These are phyloP conservation scores for Blumeria hordei DNA, from an alignment of 2,329 filamentous ascomycete genomes.

Conservation along the genomic window DNA sequence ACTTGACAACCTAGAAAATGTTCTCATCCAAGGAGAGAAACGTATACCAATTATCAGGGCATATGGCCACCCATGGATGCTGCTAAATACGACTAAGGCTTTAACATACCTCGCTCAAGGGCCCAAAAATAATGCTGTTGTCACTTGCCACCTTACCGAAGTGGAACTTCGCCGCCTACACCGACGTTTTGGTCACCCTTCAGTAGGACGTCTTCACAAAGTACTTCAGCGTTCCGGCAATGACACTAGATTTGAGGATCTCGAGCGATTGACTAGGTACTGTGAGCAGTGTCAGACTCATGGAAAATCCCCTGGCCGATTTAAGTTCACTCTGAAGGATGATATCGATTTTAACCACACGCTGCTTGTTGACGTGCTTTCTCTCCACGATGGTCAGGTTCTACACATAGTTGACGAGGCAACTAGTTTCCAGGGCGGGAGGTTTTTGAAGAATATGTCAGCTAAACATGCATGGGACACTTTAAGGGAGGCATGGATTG, in stretches of 20 bases:
- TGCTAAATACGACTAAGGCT: not conserved
- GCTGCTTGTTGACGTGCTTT: not conserved
- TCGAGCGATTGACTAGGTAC: too few species aligned
- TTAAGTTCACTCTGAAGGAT: not conserved
- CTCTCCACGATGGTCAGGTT: too few species aligned
- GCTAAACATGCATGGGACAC: not conserved
- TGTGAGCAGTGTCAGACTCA: not conserved
- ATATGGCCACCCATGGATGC: not conserved
- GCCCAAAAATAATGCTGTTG: too few species aligned
- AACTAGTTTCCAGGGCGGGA: slow-evolving; percentile 1
- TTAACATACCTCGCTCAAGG: too few species aligned
- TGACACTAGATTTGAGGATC: too few species aligned
- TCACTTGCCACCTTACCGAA: too few species aligned
- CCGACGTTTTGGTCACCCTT: too few species aligned
- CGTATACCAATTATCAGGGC: not conserved
- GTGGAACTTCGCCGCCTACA: too few species aligned
- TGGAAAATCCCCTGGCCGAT: not conserved
- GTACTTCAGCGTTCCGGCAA: too few species aligned
- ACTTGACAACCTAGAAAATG: not conserved
- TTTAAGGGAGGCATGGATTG: not conserved
- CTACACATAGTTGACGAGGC: too few species aligned
- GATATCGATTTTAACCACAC: not conserved
- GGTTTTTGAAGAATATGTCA: not conserved
- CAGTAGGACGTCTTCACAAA: too few species aligned
- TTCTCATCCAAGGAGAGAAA: not conserved